Conservation (phyloP, 768 basidiomycete genomes). For the Amanita muscaria region DNA sequence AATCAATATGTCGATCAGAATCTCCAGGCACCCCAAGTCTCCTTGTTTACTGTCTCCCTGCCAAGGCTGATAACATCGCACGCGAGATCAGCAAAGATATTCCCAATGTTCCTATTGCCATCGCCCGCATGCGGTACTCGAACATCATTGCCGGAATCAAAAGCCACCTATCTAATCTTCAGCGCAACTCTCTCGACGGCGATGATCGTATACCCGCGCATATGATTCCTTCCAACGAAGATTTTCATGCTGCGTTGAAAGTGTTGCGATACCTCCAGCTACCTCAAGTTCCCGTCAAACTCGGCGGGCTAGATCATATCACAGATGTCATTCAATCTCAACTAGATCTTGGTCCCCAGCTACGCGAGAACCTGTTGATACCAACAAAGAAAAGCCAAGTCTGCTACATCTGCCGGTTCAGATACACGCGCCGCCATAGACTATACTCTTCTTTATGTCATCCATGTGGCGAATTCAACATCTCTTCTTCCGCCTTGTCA, state of each 20-base stretch:
- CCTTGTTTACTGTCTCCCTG: slow-evolving; percentile 17
- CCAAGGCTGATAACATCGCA: slow-evolving; percentile 14
- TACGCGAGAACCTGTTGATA: slow-evolving; percentile 6
- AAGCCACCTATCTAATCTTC: slow-evolving; percentile 15
- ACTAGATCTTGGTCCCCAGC: slow-evolving; percentile 12
- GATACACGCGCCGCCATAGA: slow-evolving; percentile 13
- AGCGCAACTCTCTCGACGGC: slow-evolving; percentile 2
- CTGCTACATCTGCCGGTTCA: slow-evolving; percentile 23
- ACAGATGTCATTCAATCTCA: slow-evolving; percentile 15
- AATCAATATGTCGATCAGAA: slow-evolving; percentile 12
- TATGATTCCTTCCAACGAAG: slow-evolving; percentile 18
- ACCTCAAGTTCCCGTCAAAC: slow-evolving; percentile 12
- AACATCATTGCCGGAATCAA: slow-evolving; percentile 17
- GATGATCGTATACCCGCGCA: slow-evolving; percentile 13
- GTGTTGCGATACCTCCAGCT: slow-evolving; percentile 20
- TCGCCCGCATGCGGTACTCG: slow-evolving; percentile 17
- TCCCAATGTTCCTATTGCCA: slow-evolving; percentile 14
- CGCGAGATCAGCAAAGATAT: slow-evolving; percentile 13
- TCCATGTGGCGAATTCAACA: slow-evolving; percentile 24
- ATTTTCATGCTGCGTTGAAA: slow-evolving; percentile 19
- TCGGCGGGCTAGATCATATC: slow-evolving; percentile 13
- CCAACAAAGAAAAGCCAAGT: not conserved
- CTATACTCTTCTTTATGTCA: slow-evolving; percentile 19
- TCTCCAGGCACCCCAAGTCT: slow-evolving; percentile 11
- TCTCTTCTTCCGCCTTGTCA: slow-evolving; percentile 19